Evolutionary conservation across 2,329 filamentous ascomycete genomes (phyloP).

Genomic region (Botrytis pseudocinerea): DNA sequence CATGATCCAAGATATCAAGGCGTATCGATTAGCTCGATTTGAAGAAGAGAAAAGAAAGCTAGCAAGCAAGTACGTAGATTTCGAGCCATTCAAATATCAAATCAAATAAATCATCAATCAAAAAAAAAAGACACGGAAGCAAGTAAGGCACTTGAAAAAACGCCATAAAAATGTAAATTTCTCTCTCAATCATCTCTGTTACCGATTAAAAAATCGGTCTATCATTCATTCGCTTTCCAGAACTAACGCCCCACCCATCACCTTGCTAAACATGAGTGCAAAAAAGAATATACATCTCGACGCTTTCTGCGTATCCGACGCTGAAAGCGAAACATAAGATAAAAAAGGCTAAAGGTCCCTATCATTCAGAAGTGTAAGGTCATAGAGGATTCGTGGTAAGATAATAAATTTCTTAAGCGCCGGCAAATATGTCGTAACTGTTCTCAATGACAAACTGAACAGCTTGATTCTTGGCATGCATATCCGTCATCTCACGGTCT

Average conservation of each 20-base stretch:
- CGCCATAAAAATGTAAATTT: constrained; percentile 9
- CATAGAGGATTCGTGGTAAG: constrained; percentile 11
- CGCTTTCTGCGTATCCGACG: constrained; percentile 11
- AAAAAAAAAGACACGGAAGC: background rate
- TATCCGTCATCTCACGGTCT: constrained; percentile 93
- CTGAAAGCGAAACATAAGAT: constrained; percentile 16
- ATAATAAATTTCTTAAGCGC: constrained; percentile 21
- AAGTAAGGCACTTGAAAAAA: constrained; percentile 1
- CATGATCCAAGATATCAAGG: background rate
- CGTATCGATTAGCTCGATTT: background rate
- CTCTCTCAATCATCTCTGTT: constrained; percentile 4
- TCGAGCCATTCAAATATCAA: background rate
- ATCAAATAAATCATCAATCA: background rate
- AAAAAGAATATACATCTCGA: constrained; percentile 19
- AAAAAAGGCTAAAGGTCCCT: constrained; percentile 16
- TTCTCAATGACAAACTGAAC: constrained; percentile 94
- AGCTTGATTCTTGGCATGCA: constrained; percentile 87
- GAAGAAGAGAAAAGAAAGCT: background rate
- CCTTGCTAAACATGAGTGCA: constrained; percentile 19
- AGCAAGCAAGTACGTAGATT: background rate
- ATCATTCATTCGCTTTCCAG: constrained; percentile 30
- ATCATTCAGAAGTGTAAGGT: constrained; percentile 19
- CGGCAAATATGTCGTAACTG: constrained; percentile 73
- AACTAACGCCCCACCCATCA: constrained; percentile 18
- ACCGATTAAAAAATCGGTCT: constrained; percentile 26